Percentiles rank a stretch among this genome's conserved stretches.
These are phyloP conservation scores for Xerocomellus dryophilus DNA, from an alignment of 768 basidiomycete genomes.

Conservation along the genomic window DNA sequence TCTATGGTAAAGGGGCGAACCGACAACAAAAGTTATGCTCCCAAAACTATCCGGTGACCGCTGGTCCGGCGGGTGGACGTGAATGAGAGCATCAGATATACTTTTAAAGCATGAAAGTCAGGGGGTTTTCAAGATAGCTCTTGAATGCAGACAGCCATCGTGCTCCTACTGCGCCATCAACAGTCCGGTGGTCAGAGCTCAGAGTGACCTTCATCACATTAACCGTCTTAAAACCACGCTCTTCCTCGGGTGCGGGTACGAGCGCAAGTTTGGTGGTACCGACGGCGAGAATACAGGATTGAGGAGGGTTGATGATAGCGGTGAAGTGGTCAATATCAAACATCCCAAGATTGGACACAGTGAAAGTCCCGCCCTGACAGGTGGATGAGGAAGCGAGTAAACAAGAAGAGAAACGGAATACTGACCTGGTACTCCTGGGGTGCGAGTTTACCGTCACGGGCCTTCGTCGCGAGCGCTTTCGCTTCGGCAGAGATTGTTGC, in stretches of 20 bases:
- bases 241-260: slow-evolving; percentile 82
- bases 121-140: slow-evolving; percentile 92
- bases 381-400: not conserved
- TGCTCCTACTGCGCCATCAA: slow-evolving; percentile 95
- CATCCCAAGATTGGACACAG: slow-evolving; percentile 99
- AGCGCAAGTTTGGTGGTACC: slow-evolving; percentile 84
- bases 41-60: not conserved
- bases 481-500: slow-evolving; percentile 90
- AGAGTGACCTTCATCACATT: slow-evolving; percentile 95
- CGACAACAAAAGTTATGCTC: slow-evolving; percentile 2
- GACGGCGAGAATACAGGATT: slow-evolving; percentile 96
- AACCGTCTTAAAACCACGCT: slow-evolving; percentile 91
- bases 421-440: slow-evolving; percentile 93
- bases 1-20: slow-evolving; percentile 25
- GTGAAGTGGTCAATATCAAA: slow-evolving; percentile 93
- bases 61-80: not conserved
- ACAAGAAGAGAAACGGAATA: not conserved
- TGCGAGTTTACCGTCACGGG: slow-evolving; percentile 92
- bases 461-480: slow-evolving; percentile 91
- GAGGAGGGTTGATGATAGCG: slow-evolving; percentile 98
- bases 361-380: slow-evolving; percentile 89
- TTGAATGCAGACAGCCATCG: slow-evolving; percentile 92
- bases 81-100: not conserved
- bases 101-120: slow-evolving; percentile 90
- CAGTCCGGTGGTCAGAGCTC: slow-evolving; percentile 91